Evolutionary conservation across 352 stramenopile species (phyloP).

Genomic region (Phytophthora macrochlamydospora): DNA sequence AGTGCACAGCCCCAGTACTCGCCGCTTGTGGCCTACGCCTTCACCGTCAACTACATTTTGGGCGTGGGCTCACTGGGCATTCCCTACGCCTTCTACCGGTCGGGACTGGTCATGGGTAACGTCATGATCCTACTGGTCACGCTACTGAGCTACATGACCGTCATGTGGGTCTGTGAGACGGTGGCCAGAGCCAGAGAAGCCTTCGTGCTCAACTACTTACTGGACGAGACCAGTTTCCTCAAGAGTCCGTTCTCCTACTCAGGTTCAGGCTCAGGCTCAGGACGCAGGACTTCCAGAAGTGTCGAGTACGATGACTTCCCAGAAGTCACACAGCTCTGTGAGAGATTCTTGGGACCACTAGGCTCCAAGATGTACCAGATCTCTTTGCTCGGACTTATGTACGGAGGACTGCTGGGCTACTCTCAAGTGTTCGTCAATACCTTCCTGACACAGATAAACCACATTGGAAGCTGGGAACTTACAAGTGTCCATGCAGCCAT

Average conservation of each 20-base stretch:
- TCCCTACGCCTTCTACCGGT: constrained; percentile 85
- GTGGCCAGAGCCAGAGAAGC: constrained; percentile 61
- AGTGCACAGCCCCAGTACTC: constrained; percentile 50
- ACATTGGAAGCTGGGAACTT: constrained; percentile 54
- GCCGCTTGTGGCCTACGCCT: constrained; percentile 82
- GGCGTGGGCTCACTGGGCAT: constrained; percentile 91
- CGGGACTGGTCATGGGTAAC: constrained; percentile 78
- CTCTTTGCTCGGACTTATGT: constrained; percentile 89
- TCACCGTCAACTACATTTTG: constrained; percentile 94
- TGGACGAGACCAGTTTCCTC: constrained; percentile 40
- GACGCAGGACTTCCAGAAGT: constrained; percentile 3
- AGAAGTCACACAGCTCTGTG: constrained; percentile 81
- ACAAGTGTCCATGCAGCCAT: constrained; percentile 60
- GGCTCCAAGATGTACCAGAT: constrained; percentile 84
- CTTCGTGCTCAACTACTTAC: constrained; percentile 34
- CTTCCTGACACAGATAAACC: constrained; percentile 73
- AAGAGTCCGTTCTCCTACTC: constrained; percentile 13
- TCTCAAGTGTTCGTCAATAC: constrained; percentile 92
- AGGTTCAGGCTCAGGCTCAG: constrained; percentile 5
- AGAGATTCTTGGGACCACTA: constrained; percentile 66
- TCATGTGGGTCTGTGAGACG: constrained; percentile 89
- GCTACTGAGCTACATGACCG: constrained; percentile 86
- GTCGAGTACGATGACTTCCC: constrained; percentile 66
- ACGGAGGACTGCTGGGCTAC: constrained; percentile 88
- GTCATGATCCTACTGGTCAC: constrained; percentile 82